phyloP scores from a whole-genome alignment of 306 rosid genomes.

The peach (Prunus persica) region DNA sequence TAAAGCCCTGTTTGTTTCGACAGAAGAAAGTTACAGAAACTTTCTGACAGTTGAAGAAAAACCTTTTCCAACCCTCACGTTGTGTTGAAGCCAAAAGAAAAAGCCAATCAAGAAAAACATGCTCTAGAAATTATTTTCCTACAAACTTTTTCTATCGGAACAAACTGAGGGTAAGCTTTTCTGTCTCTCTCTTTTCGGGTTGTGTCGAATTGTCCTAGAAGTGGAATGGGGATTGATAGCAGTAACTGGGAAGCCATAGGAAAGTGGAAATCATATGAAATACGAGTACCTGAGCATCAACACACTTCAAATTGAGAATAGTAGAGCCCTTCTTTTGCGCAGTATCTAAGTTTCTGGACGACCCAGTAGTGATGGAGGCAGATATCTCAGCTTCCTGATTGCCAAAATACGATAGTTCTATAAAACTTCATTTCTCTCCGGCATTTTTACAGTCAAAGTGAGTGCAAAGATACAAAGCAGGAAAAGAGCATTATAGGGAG shows the following conservation, averaged over 20 bases:
- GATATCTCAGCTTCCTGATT: constrained; percentile 88
- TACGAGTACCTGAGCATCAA: constrained; percentile 74
- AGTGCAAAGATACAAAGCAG: not conserved
- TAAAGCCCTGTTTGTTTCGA: not conserved
- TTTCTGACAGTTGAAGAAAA: not conserved
- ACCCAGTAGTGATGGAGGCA: constrained; percentile 74
- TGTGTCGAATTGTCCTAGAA: not conserved
- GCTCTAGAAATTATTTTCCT: not conserved
- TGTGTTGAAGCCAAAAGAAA: not conserved
- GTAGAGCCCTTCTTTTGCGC: constrained; percentile 88
- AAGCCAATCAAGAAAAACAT: not conserved
- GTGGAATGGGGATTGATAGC: not conserved
- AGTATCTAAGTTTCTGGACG: constrained; percentile 69
- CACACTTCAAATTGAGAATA: constrained; percentile 87
- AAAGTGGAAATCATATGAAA: not conserved
- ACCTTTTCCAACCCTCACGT: not conserved
- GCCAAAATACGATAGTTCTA: not conserved
- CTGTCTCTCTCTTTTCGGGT: not conserved
- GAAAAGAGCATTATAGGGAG: not conserved
- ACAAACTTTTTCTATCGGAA: not conserved
- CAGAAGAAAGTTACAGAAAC: not conserved
- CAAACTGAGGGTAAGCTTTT: not conserved
- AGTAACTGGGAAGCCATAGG: not conserved
- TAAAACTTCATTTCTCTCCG: not conserved
- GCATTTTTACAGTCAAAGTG: not conserved